Percentiles rank a stretch among this genome's conserved stretches.
Evolutionary conservation across 768 basidiomycete genomes (phyloP).

Genomic region (Neoboletus brunneissimus): DNA sequence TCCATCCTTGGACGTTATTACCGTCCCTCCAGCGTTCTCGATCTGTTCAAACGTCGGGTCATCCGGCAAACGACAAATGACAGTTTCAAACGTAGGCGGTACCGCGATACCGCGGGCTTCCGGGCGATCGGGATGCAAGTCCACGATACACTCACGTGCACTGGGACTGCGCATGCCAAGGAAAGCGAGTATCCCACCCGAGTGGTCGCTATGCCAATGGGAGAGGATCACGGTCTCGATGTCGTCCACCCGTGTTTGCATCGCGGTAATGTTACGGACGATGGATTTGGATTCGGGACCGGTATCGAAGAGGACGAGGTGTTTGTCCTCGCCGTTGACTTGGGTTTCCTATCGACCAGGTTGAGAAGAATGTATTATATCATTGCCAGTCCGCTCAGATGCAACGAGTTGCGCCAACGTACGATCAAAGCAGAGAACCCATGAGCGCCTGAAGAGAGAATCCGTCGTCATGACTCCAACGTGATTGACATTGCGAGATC

Average conservation of each 20-base stretch:
- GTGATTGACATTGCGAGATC: background rate
- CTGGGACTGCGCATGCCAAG: conserved; percentile 42
- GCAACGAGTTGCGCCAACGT: conserved; percentile 19
- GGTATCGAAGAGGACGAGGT: conserved; percentile 76
- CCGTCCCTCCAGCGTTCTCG: conserved; percentile 46
- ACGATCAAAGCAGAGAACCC: conserved; percentile 83
- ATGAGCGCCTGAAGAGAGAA: conserved; percentile 58
- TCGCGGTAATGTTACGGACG: conserved; percentile 63
- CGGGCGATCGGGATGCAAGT: conserved; percentile 78
- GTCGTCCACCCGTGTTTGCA: conserved; percentile 51
- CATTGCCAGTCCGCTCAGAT: too few relatives aligned
- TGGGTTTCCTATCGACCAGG: conserved; percentile 51
- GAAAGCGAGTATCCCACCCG: conserved; percentile 70
- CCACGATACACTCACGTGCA: conserved; percentile 46
- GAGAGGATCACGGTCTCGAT: conserved; percentile 69
- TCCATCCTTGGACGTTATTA: conserved; percentile 56
- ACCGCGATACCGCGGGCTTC: conserved; percentile 70
- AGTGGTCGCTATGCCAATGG: conserved; percentile 78
- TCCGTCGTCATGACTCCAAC: background rate
- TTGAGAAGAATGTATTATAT: background rate
- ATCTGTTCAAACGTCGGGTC: conserved; percentile 77
- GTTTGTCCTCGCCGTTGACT: conserved; percentile 40
- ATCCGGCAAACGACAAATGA: conserved; percentile 56
- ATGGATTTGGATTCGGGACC: conserved; percentile 78
- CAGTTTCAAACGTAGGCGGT: conserved; percentile 54